phyloP scores from a whole-genome alignment of 805 yeast species.

The Monosporozyma solicola region DNA sequence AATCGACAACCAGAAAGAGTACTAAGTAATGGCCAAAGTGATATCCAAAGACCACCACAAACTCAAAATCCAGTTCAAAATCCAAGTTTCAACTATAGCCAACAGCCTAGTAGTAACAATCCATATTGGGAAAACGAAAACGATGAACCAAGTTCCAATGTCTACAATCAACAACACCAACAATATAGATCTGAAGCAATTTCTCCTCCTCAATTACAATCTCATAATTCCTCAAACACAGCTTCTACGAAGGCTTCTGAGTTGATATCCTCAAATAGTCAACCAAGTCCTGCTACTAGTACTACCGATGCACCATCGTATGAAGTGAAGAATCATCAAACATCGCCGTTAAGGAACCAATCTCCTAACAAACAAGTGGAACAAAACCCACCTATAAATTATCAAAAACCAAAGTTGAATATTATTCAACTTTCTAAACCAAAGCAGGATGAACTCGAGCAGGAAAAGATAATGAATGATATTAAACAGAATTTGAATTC shows the following conservation, averaged over 20 bases:
- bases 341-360: slow-evolving; percentile 10
- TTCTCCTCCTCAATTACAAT: background rate
- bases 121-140: background rate
- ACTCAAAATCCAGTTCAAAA: background rate
- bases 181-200: background rate
- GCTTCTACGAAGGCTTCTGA: background rate
- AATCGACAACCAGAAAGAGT: background rate
- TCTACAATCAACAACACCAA: background rate
- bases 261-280: background rate
- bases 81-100: background rate
- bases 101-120: background rate
- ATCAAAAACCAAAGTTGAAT: slow-evolving; percentile 13
- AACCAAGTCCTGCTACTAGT: background rate
- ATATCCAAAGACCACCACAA: background rate
- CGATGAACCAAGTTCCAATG: background rate
- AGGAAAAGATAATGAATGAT: slow-evolving; percentile 5
- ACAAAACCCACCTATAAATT: background rate
- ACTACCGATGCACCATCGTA: background rate
- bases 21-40: background rate
- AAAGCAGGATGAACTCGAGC: slow-evolving; percentile 17
- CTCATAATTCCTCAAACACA: background rate
- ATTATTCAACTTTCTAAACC: slow-evolving; percentile 21
- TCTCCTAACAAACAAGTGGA: background rate
- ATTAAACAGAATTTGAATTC: slow-evolving; percentile 3
- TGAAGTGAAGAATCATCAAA: background rate